Evolutionary conservation across 306 rosid genomes (phyloP).

Genomic region (Delonix regia): DNA sequence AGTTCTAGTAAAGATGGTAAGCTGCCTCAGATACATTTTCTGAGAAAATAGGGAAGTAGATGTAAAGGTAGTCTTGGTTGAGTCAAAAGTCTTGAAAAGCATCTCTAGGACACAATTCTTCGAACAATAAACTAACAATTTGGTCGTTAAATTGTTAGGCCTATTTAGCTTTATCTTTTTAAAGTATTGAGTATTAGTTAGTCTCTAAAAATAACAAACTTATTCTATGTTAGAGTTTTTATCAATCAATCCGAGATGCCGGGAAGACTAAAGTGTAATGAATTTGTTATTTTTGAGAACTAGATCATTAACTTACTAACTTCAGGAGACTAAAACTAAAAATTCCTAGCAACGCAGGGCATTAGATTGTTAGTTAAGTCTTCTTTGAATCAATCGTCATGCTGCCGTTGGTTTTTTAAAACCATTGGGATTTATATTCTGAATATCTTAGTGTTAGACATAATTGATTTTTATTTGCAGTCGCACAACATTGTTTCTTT

Average conservation of each 20-base stretch:
- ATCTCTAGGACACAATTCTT: background rate
- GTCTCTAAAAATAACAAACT: background rate
- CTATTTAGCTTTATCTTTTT: background rate
- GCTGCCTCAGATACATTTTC: conserved; percentile 9
- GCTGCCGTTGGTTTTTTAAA: background rate
- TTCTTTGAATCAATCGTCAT: background rate
- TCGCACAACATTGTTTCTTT: background rate
- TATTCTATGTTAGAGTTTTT: background rate
- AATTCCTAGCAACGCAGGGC: too few relatives aligned
- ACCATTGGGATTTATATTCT: background rate
- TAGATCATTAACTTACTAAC: background rate
- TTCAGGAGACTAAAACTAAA: background rate
- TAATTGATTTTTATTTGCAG: background rate
- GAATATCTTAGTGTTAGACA: background rate
- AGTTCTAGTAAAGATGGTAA: conserved; percentile 61
- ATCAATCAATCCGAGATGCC: background rate
- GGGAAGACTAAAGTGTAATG: background rate
- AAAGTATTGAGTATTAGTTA: background rate
- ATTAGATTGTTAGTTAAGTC: background rate
- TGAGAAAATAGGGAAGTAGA: background rate
- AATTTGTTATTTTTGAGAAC: background rate
- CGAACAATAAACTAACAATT: background rate
- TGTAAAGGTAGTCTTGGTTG: background rate
- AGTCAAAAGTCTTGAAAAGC: background rate
- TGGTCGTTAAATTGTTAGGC: background rate